Evolutionary conservation across 2,329 filamentous ascomycete species (phyloP).

Genomic region (Exophiala sideris): DNA sequence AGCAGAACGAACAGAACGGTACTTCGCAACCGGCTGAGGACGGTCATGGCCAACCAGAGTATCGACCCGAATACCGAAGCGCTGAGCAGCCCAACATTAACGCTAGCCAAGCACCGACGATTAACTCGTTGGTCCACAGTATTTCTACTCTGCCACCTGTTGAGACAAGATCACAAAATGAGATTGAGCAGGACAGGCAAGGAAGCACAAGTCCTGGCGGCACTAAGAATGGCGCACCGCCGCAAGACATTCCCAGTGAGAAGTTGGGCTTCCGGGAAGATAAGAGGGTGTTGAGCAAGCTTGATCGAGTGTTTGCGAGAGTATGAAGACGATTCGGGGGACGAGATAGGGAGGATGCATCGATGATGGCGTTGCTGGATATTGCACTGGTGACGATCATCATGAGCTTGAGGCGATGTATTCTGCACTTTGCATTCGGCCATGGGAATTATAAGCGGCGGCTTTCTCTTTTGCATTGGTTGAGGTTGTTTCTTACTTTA

Average conservation of each 20-base stretch:
- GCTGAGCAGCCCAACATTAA: constrained; percentile 25
- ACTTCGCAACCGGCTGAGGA: constrained; percentile 5
- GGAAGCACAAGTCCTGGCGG: constrained; percentile 41
- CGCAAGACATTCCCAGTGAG: constrained; percentile 55
- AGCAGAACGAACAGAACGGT: constrained; percentile 1
- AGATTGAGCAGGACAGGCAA: constrained; percentile 35
- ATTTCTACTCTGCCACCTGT: constrained; percentile 49
- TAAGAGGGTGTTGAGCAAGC: constrained; percentile 60
- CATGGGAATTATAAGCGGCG: background rate
- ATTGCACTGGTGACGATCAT: background rate
- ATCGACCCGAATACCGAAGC: background rate
- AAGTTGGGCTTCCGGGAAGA: constrained; percentile 62
- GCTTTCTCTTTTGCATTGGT: constrained; percentile 3
- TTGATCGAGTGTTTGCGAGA: constrained; percentile 54
- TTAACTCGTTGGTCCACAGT: constrained; percentile 46
- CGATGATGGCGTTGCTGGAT: background rate
- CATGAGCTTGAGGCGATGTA: no score
- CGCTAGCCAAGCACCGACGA: constrained; percentile 52
- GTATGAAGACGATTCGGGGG: constrained; percentile 9
- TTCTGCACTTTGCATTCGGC: no score
- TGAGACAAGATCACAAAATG: constrained; percentile 46
- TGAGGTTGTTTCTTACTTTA: background rate
- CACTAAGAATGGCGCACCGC: constrained; percentile 37
- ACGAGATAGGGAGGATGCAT: background rate
- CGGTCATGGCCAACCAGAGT: background rate